Evolutionary conservation across 1,284 basidiomycete species (phyloP).

Genomic region (Ustilago loliicola): DNA sequence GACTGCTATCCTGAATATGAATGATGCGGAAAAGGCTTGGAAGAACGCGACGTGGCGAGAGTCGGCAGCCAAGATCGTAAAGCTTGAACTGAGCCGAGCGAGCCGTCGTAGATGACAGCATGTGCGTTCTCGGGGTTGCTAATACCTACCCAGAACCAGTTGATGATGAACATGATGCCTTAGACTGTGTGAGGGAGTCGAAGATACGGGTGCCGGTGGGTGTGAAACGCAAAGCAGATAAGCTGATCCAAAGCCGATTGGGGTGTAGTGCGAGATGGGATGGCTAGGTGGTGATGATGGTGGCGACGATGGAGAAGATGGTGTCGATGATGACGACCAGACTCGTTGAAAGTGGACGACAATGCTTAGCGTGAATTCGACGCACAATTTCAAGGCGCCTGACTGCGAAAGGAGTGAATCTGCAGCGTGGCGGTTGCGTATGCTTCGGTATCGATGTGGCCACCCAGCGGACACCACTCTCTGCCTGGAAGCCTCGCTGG

Average conservation of each 20-base stretch:
- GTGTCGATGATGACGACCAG: slow-evolving; percentile 14
- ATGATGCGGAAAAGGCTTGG: background rate
- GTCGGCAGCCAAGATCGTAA: background rate
- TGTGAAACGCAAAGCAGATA: background rate
- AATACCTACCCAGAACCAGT: slow-evolving; percentile 70
- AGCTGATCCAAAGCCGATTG: background rate
- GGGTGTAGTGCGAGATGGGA: background rate
- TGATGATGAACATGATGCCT: slow-evolving; percentile 68
- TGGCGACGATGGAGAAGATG: background rate
- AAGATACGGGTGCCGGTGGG: background rate
- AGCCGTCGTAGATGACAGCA: background rate
- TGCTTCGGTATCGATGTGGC: slow-evolving; percentile 4
- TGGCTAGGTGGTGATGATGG: slow-evolving; percentile 5
- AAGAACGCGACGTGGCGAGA: background rate
- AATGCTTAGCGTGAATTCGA: slow-evolving; percentile 38
- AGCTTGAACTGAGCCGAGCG: background rate
- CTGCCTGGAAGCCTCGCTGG: slow-evolving; percentile 5
- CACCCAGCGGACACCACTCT: background rate
- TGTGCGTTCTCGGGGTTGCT: background rate
- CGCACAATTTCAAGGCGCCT: slow-evolving; percentile 9
- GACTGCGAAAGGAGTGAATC: background rate
- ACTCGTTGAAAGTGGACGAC: slow-evolving; percentile 12
- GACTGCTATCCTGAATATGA: background rate
- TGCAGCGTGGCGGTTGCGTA: slow-evolving; percentile 25
- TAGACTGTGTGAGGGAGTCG: slow-evolving; percentile 2